A percentile compares a stretch with the other conserved stretches of the same genome.
Conservation (phyloP, 2,329 filamentous ascomycete species). For the Trichoderma arundinaceum region DNA sequence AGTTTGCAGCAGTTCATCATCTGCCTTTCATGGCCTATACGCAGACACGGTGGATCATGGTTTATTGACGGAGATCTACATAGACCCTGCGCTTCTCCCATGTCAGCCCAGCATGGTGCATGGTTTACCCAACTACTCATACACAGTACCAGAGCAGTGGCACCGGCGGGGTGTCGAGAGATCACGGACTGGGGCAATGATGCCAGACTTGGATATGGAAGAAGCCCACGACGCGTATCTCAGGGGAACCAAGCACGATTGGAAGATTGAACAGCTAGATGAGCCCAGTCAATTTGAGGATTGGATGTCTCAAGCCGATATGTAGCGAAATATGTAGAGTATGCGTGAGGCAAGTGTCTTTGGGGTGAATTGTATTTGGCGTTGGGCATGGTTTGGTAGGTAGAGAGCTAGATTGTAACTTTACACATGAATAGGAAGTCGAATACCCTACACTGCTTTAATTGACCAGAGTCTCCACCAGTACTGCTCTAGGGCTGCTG, state of each 20-base stretch:
- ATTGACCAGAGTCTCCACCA: background rate
- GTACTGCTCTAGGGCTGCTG: background rate
- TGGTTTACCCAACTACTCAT: background rate
- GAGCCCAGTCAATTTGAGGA: slow-evolving; percentile 42
- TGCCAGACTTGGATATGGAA: slow-evolving; percentile 33
- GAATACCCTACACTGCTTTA: background rate
- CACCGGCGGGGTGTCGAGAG: background rate
- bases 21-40: background rate
- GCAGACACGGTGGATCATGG: background rate
- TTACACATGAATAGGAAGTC: background rate
- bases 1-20: background rate
- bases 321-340: too few relatives aligned
- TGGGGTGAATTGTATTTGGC: background rate
- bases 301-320: slow-evolving; percentile 39
- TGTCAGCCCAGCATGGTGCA: background rate
- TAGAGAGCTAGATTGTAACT: background rate
- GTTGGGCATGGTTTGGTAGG: background rate
- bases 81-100: slow-evolving; percentile 33
- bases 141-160: background rate
- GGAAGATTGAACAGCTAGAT: slow-evolving; percentile 46
- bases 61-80: background rate
- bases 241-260: slow-evolving; percentile 43
- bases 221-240: slow-evolving; percentile 41
- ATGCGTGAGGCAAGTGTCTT: background rate
- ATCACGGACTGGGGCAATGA: slow-evolving; percentile 5